A percentile compares a stretch with the other conserved stretches of the same genome.
Evolutionary conservation across 257 asterid species (phyloP).

Genomic region (Primulina eburnea): DNA sequence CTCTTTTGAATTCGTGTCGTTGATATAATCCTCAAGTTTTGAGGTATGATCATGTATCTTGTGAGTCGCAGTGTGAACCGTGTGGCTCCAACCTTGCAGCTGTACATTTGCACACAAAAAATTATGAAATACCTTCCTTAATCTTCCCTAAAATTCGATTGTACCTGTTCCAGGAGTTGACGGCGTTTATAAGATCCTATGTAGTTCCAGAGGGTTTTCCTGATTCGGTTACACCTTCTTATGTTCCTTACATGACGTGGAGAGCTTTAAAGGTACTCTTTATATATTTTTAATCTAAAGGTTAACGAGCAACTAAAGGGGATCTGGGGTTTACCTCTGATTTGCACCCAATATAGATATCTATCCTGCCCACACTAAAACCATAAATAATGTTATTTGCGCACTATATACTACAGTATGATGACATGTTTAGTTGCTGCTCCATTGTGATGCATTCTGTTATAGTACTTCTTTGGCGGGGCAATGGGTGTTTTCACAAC

Average conservation of each 20-base stretch:
- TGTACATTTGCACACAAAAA: not conserved
- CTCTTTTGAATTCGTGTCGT: too few species aligned
- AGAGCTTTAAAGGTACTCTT: conserved; percentile 85
- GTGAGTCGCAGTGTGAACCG: too few species aligned
- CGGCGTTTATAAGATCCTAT: conserved; percentile 72
- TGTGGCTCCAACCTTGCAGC: too few species aligned
- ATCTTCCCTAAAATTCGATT: not conserved
- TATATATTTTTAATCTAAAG: not conserved
- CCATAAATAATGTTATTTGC: too few species aligned
- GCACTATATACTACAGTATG: not conserved
- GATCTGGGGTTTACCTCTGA: not conserved
- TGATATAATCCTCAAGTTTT: too few species aligned
- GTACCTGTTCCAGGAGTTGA: conserved; percentile 55
- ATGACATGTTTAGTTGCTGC: conserved; percentile 21
- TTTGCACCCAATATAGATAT: not conserved
- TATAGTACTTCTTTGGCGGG: conserved; percentile 98
- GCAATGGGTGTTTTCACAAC: conserved; percentile 99
- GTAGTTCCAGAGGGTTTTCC: conserved; percentile 99
- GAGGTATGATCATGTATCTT: too few species aligned
- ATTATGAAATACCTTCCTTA: not conserved
- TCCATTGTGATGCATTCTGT: conserved; percentile 19
- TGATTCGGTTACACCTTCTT: conserved; percentile 80
- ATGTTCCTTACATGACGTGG: conserved; percentile 99
- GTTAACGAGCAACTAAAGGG: not conserved
- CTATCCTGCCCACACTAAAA: not conserved